A percentile compares a stretch with the other conserved stretches of the same genome.
Conservation (phyloP, 352 stramenopile genomes). For the Globisporangium uncinulatum region DNA sequence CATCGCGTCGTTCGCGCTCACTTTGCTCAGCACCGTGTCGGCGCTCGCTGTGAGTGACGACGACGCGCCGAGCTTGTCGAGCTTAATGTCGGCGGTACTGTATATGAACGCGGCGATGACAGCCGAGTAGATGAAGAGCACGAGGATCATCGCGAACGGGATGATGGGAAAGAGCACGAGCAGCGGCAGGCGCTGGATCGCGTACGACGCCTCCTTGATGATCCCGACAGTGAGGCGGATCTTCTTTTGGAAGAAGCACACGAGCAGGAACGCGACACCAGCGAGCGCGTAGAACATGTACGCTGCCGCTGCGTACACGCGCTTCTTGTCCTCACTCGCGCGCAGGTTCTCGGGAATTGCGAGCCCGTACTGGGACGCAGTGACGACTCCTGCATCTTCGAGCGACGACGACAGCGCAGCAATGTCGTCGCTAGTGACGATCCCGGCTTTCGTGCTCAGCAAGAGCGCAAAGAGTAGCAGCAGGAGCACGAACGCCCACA, state of each 20-base stretch:
- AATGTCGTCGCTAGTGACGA: conserved; percentile 52
- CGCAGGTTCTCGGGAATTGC: conserved; percentile 46
- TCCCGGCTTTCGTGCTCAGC: conserved; percentile 64
- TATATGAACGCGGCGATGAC: conserved; percentile 69
- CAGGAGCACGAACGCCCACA: conserved; percentile 63
- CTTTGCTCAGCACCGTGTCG: conserved; percentile 28
- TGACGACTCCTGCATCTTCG: conserved; percentile 26
- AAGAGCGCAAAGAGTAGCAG: conserved; percentile 68
- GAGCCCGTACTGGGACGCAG: conserved; percentile 33
- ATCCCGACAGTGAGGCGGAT: conserved; percentile 71
- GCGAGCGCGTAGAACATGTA: conserved; percentile 60
- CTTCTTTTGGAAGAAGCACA: conserved; percentile 83
- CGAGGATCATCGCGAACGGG: conserved; percentile 56
- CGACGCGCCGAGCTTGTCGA: conserved; percentile 25
- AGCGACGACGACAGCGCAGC: conserved; percentile 32
- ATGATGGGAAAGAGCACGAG: conserved; percentile 63
- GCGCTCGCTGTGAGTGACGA: conserved; percentile 13
- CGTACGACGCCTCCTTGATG: conserved; percentile 69
- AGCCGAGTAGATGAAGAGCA: conserved; percentile 56
- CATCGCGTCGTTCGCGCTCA: conserved; percentile 56
- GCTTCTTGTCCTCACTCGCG: conserved; percentile 49
- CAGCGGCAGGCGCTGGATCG: conserved; percentile 51
- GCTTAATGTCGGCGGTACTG: conserved; percentile 39
- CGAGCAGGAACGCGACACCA: conserved; percentile 60
- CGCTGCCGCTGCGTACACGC: conserved; percentile 51